phyloP scores from a whole-genome alignment of 495 filamentous ascomycete species.

The Astrothelium macrocarpum region DNA sequence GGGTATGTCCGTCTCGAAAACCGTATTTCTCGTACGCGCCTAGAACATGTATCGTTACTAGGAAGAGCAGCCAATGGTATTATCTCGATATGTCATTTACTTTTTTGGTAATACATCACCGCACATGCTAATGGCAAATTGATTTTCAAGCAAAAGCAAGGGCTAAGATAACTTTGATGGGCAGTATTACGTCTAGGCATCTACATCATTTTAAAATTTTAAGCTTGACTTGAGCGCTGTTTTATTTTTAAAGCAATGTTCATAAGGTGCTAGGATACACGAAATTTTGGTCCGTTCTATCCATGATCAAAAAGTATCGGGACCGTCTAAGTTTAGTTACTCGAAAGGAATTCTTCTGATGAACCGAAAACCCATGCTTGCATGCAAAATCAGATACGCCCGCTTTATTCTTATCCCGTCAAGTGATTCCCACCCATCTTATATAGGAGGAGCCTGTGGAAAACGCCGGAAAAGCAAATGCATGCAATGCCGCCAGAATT shows the following conservation, averaged over 20 bases:
- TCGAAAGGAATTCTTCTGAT: background rate
- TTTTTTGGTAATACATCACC: background rate
- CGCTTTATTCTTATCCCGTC: background rate
- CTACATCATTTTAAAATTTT: no score
- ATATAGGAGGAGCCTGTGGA: background rate
- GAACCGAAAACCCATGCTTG: background rate
- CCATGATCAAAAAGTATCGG: background rate
- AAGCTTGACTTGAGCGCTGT: background rate
- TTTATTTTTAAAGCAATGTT: background rate
- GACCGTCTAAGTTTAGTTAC: background rate
- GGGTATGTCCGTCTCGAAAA: no score
- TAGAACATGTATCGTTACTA: no score
- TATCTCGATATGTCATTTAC: background rate
- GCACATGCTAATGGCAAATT: background rate
- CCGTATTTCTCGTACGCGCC: no score
- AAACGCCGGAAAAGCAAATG: conserved; percentile 1
- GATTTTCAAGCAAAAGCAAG: no score
- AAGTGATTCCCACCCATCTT: background rate
- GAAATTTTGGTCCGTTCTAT: background rate
- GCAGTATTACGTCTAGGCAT: no score
- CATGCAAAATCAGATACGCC: background rate
- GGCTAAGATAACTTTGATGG: no score
- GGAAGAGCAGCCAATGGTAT: background rate
- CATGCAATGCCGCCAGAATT: background rate
- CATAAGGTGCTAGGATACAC: background rate